A percentile compares a stretch with the other conserved stretches of the same genome.
These are phyloP conservation scores for Rhododendron molle DNA, from an alignment of 148 eudicot species.

Conservation along the genomic window DNA sequence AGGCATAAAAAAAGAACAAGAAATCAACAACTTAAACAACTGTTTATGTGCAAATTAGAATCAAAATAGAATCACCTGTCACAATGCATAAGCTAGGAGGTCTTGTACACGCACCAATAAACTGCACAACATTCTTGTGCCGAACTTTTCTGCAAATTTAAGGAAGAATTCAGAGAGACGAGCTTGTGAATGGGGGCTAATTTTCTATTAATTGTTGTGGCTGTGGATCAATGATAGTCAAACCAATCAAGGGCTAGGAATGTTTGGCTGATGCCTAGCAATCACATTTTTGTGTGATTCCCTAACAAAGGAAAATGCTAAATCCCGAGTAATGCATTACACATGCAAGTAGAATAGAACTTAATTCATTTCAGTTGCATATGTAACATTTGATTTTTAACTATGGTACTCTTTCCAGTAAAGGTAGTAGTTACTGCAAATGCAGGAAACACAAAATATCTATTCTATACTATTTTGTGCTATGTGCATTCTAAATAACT, in stretches of 20 bases:
- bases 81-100: constrained; percentile 63
- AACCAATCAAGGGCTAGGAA: not conserved
- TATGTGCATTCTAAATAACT: not conserved
- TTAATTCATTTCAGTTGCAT: not conserved
- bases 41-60: constrained; percentile 2
- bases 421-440: not conserved
- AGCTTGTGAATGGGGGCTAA: not conserved
- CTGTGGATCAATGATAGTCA: not conserved
- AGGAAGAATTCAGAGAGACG: constrained; percentile 4
- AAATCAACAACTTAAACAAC: not conserved
- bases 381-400: not conserved
- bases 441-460: not conserved
- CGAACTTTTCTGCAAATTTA: constrained; percentile 54
- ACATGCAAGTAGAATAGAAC: not conserved
- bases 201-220: not conserved
- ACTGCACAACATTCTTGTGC: constrained; percentile 83
- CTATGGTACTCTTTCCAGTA: not conserved
- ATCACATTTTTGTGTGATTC: not conserved
- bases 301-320: not conserved
- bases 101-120: constrained; percentile 78
- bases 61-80: constrained; percentile 47
- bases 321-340: not conserved
- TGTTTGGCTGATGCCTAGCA: not conserved
- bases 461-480: not conserved
- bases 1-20: not conserved